Conservation (phyloP, 1,284 basidiomycete species). For the Cryptococcus depauperatus region DNA sequence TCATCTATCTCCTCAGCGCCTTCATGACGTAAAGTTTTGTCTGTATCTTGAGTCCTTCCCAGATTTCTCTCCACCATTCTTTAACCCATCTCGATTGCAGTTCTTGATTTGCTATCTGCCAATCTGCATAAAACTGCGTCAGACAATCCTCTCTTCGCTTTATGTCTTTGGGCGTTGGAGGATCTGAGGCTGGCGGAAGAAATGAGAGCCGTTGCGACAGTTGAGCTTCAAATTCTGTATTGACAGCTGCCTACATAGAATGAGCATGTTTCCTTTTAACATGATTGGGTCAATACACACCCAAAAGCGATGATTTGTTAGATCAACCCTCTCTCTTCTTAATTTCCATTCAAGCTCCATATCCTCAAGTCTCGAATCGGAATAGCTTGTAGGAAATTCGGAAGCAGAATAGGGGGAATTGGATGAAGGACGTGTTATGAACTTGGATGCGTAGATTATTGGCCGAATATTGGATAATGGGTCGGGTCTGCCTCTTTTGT, state of each 20-base stretch:
- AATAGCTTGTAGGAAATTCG: slow-evolving; percentile 27
- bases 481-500: slow-evolving; percentile 28
- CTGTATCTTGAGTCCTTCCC: slow-evolving; percentile 36
- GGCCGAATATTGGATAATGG: slow-evolving; percentile 41
- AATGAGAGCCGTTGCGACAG: slow-evolving; percentile 25
- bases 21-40: slow-evolving; percentile 23
- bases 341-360: slow-evolving; percentile 37
- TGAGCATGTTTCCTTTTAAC: not conserved
- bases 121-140: slow-evolving; percentile 40
- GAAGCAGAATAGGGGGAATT: slow-evolving; percentile 35
- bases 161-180: slow-evolving; percentile 29
- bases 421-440: slow-evolving; percentile 19
- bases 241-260: slow-evolving; percentile 25
- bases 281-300: slow-evolving; percentile 20
- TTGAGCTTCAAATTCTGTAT: slow-evolving; percentile 33
- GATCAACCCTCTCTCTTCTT: slow-evolving; percentile 36
- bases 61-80: slow-evolving; percentile 41
- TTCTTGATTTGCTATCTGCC: slow-evolving; percentile 35
- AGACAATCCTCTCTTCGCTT: slow-evolving; percentile 29
- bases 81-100: slow-evolving; percentile 32
- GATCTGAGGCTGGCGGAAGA: slow-evolving; percentile 26
- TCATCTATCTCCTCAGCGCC: slow-evolving; percentile 12
- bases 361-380: slow-evolving; percentile 19
- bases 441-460: slow-evolving; percentile 35
- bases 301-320: slow-evolving; percentile 43